Evolutionary conservation across 208 protist genomes (phyloP).

Genomic region (Vickermania spadyakhi): DNA sequence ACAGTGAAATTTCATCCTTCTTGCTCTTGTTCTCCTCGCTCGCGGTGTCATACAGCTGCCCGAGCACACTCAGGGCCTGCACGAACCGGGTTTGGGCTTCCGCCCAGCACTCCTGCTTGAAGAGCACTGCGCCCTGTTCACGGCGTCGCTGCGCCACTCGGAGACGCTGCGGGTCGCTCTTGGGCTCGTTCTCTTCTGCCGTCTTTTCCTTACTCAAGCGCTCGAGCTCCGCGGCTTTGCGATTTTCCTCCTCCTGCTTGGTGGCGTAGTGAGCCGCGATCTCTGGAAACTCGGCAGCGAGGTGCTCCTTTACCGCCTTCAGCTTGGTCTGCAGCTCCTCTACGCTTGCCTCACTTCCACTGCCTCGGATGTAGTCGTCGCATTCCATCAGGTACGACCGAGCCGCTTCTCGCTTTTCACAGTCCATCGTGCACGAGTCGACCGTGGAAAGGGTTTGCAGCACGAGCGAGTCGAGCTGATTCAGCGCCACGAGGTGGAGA

Average conservation of each 20-base stretch:
- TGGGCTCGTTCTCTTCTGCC: slow-evolving; percentile 42
- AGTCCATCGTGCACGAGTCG: slow-evolving; percentile 18
- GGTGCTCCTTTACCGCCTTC: slow-evolving; percentile 17
- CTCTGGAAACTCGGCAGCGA: slow-evolving; percentile 22
- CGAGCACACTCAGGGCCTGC: slow-evolving; percentile 49
- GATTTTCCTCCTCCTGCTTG: slow-evolving; percentile 16
- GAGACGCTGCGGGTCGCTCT: slow-evolving; percentile 72
- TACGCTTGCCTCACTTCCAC: slow-evolving; percentile 20
- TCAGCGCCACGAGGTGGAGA: slow-evolving; percentile 34
- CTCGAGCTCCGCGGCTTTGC: slow-evolving; percentile 39
- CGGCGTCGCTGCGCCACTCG: slow-evolving; percentile 50
- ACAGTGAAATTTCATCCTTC: slow-evolving; percentile 48
- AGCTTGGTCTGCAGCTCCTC: slow-evolving; percentile 15
- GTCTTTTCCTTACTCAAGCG: slow-evolving; percentile 33
- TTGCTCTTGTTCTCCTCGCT: slow-evolving; percentile 38
- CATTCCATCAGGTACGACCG: slow-evolving; percentile 16
- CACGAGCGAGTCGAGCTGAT: slow-evolving; percentile 48
- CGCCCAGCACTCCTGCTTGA: slow-evolving; percentile 57
- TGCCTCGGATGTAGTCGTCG: slow-evolving; percentile 26
- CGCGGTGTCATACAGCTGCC: slow-evolving; percentile 53
- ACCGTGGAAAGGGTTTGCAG: slow-evolving; percentile 35
- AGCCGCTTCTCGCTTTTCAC: slow-evolving; percentile 14
- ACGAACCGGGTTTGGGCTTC: slow-evolving; percentile 69
- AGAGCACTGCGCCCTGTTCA: slow-evolving; percentile 60
- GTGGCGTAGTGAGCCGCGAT: slow-evolving; percentile 25